These are phyloP conservation scores for Metschnikowia matae DNA, from an alignment of 805 yeast species.

Conservation along the genomic window DNA sequence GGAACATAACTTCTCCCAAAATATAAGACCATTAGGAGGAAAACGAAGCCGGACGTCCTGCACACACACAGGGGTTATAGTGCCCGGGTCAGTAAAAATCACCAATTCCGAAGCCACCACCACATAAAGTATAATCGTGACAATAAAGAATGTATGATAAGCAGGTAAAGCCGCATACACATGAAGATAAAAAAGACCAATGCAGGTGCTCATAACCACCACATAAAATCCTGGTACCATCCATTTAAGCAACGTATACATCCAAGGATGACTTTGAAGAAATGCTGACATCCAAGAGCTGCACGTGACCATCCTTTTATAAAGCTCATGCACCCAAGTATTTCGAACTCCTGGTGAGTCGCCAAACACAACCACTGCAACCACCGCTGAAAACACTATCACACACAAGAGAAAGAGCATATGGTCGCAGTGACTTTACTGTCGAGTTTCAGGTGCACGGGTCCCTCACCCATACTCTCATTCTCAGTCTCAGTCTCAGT, in stretches of 20 bases:
- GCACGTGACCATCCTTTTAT: slow-evolving; percentile 10
- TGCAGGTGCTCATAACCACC: slow-evolving; percentile 30
- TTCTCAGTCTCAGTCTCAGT: too few relatives aligned
- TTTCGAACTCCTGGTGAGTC: slow-evolving; percentile 42
- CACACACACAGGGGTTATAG: slow-evolving; percentile 15
- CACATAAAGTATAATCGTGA: slow-evolving; percentile 28
- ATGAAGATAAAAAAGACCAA: slow-evolving; percentile 28
- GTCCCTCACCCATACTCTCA: not conserved
- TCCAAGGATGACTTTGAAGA: slow-evolving; percentile 4
- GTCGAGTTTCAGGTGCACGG: not conserved
- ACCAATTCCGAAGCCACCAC: slow-evolving; percentile 36
- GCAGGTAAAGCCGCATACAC: slow-evolving; percentile 22
- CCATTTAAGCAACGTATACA: slow-evolving; percentile 33
- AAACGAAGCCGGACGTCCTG: slow-evolving; percentile 17
- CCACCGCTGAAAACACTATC: slow-evolving; percentile 11
- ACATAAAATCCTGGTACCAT: slow-evolving; percentile 42
- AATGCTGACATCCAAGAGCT: slow-evolving; percentile 3
- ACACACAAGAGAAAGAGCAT: slow-evolving; percentile 11
- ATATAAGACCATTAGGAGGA: slow-evolving; percentile 49
- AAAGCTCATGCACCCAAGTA: slow-evolving; percentile 28
- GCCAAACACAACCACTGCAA: slow-evolving; percentile 43
- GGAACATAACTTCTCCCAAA: slow-evolving; percentile 42
- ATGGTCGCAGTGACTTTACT: not conserved
- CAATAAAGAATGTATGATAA: slow-evolving; percentile 22
- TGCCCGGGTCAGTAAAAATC: slow-evolving; percentile 44